These are phyloP conservation scores for Colletotrichum sp. DNA, from an alignment of 2,329 filamentous ascomycete genomes.

Conservation along the genomic window DNA sequence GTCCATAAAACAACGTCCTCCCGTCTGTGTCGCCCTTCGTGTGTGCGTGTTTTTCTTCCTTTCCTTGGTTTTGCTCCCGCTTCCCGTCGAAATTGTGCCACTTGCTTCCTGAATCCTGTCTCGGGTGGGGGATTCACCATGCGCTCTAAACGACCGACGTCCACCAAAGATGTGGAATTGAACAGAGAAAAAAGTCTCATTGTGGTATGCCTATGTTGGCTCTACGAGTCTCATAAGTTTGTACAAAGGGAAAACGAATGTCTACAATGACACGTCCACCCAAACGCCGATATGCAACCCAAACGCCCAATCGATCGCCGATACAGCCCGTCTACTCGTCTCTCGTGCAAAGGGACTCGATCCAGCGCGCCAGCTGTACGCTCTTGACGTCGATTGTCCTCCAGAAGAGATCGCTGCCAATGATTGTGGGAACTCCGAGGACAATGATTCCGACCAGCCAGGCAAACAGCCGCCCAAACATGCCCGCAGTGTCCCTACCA, in stretches of 20 bases:
- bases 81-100: background rate
- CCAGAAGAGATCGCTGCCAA: conserved; percentile 65
- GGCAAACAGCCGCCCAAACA: conserved; percentile 32
- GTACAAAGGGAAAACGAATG: background rate
- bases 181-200: background rate
- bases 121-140: background rate
- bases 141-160: background rate
- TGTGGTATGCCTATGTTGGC: background rate
- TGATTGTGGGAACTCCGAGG: conserved; percentile 46
- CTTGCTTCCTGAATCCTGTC: background rate
- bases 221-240: background rate
- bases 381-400: conserved; percentile 54
- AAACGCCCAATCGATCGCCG: background rate
- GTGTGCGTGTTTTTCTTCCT: background rate
- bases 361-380: conserved; percentile 52
- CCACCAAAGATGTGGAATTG: background rate
- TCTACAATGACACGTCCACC: background rate
- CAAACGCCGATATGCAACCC: background rate
- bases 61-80: background rate
- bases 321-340: background rate
- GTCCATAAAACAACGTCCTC: background rate
- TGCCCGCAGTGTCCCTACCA: conserved; percentile 35
- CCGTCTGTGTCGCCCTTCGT: background rate
- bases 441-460: conserved; percentile 43
- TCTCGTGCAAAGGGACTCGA: conserved; percentile 38